These are phyloP conservation scores for Stachybotrys elegans DNA, from an alignment of 2,329 filamentous ascomycete genomes.

Conservation along the genomic window DNA sequence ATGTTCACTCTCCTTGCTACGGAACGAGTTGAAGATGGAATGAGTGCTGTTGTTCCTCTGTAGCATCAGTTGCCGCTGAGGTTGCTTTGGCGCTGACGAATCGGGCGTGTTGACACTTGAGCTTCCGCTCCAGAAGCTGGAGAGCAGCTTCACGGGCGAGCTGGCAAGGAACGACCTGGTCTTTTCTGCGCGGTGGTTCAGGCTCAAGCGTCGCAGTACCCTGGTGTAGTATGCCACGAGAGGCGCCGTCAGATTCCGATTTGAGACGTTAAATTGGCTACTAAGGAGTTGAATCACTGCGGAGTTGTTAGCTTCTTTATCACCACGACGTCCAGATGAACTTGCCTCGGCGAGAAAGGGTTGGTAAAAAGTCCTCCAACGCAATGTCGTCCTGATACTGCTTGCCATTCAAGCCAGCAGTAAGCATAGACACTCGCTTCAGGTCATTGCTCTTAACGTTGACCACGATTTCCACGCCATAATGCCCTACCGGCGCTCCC, in stretches of 20 bases:
- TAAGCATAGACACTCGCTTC: slow-evolving; percentile 44
- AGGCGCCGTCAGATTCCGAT: slow-evolving; percentile 58
- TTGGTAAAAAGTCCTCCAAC: slow-evolving; percentile 66
- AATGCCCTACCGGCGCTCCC: slow-evolving; percentile 60
- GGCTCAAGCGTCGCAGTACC: slow-evolving; percentile 63
- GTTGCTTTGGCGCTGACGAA: slow-evolving; percentile 30
- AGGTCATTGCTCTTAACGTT: slow-evolving; percentile 53
- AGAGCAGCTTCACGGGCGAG: slow-evolving; percentile 89
- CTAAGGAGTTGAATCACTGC: slow-evolving; percentile 69
- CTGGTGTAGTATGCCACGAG: slow-evolving; percentile 76
- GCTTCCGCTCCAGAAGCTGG: slow-evolving; percentile 68
- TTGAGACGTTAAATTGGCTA: slow-evolving; percentile 63
- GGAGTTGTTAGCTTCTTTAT: slow-evolving; percentile 24
- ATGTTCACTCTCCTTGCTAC: slow-evolving; percentile 33
- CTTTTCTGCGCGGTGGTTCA: slow-evolving; percentile 59
- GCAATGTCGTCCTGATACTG: slow-evolving; percentile 71
- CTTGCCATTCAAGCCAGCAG: slow-evolving; percentile 62
- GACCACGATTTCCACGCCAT: slow-evolving; percentile 66
- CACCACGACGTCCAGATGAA: neutral
- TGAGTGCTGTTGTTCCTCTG: slow-evolving; percentile 42
- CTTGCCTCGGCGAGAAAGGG: slow-evolving; percentile 69
- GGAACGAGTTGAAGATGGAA: slow-evolving; percentile 51
- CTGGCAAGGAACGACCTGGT: slow-evolving; percentile 65
- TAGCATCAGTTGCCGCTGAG: slow-evolving; percentile 26
- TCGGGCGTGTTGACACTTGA: slow-evolving; percentile 29